phyloP scores from a whole-genome alignment of 208 protist genomes.

The Leishmania turanica region DNA sequence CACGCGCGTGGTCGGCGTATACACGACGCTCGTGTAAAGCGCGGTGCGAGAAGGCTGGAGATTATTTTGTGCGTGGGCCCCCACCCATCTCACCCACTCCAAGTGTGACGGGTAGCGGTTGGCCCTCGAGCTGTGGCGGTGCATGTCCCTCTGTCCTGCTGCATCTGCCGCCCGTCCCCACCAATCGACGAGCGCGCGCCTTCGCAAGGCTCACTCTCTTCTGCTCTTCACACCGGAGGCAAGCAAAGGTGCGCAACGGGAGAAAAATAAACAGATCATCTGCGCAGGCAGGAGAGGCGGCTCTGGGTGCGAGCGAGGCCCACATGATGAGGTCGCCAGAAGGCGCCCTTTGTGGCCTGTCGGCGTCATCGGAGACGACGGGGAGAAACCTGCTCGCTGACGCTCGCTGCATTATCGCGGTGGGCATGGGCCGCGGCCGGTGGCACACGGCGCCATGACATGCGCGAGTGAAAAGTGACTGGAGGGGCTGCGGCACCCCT shows the following conservation, averaged over 20 bases:
- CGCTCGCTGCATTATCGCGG: background rate
- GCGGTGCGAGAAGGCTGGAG: too few species aligned
- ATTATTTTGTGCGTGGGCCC: too few species aligned
- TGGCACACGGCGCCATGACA: background rate
- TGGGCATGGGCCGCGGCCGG: background rate
- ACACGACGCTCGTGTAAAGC: conserved; percentile 24
- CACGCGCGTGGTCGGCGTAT: conserved; percentile 42
- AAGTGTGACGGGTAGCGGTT: background rate
- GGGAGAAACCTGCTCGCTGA: background rate
- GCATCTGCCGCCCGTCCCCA: background rate
- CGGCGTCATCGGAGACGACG: background rate
- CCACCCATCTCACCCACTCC: background rate
- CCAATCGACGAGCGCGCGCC: background rate
- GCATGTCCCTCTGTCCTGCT: background rate
- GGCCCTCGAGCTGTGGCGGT: background rate
- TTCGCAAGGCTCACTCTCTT: background rate
- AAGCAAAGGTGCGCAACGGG: background rate
- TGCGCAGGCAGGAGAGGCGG: background rate
- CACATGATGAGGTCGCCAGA: background rate
- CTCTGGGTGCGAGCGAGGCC: background rate
- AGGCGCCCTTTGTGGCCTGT: background rate
- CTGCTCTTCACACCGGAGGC: background rate
- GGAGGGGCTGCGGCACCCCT: background rate
- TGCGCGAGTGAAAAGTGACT: background rate
- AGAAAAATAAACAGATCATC: background rate